These are phyloP conservation scores for Claviceps maximensis DNA, from an alignment of 2,329 filamentous ascomycete species.

Conservation along the genomic window DNA sequence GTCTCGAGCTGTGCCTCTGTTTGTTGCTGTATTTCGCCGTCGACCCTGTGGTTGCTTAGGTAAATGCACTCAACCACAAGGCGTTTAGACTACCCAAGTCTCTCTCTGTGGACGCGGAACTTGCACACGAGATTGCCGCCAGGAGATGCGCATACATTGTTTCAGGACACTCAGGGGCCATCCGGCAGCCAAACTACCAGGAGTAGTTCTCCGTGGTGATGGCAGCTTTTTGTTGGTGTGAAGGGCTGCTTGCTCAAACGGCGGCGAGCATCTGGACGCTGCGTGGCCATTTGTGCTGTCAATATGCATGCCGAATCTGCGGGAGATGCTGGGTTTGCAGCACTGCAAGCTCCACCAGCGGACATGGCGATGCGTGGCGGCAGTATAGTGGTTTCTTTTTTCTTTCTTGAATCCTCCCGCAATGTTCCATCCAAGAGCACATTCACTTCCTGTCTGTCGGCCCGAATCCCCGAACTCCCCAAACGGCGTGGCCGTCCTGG, in stretches of 20 bases:
- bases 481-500: conserved; percentile 7
- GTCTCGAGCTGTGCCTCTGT: no score
- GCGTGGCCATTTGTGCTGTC: not conserved
- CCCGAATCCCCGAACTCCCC: conserved; percentile 1
- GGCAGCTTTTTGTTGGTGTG: not conserved
- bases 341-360: not conserved
- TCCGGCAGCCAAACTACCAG: not conserved
- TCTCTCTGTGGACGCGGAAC: not conserved
- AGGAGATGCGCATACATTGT: not conserved
- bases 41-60: not conserved
- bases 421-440: not conserved
- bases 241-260: not conserved
- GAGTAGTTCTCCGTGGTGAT: not conserved
- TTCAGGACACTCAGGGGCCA: not conserved
- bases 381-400: not conserved
- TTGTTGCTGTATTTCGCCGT: not conserved
- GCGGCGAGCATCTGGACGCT: not conserved
- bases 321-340: not conserved
- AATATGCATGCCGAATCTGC: not conserved
- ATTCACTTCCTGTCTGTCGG: not conserved
- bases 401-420: not conserved
- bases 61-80: not conserved
- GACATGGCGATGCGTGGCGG: not conserved
- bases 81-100: not conserved
- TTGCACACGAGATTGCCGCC: not conserved